Base-by-base conservation (phyloP, 2,329 filamentous ascomycete genomes). In the Cladophialophora bantiana region DNA sequence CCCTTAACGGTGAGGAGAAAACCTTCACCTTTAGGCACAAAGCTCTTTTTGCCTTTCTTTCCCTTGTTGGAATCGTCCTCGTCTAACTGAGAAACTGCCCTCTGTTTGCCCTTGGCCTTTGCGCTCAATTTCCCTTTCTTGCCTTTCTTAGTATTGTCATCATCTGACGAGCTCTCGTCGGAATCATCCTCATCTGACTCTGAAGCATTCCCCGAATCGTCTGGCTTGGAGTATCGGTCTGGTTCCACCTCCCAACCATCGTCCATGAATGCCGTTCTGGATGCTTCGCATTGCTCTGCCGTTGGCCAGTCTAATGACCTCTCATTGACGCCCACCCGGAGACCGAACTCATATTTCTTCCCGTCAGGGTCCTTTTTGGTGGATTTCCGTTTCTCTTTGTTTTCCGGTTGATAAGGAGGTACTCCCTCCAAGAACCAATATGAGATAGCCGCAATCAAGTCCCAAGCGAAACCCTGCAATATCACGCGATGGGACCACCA, bases 361-460 rank as follows among this genome's bases (percentile, higher is more conserved):
- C 45, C 45, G 5, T 50, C 20, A 26, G 45, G 45, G 4, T 50
- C 45, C 9, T 9, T 20, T 7, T 50, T 50, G 45, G 52, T 55
- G 13, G 34, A 18, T 55, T n/a, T 55, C 6, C 15, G 26, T 2
- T 18, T 15, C 52, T 36, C 52, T 35, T 35, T 55, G n/a, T 7
- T 55, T 6, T 15, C 4, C 31, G 52, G 52, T 42, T 12, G 12
- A 31, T 26, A 35, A 1, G 55, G 18, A 31, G 35, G 5, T 1
- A 57, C 35, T 10, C 55, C 55, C 4, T 7, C 4, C 3, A 26
- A 26, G 35, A 57, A 57, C 68, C 68, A 70, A 12, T n/a, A n/a
- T 2, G 52, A 35, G 15, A 70, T 35, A 4, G 63, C 64, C 20
- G 42, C 42, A 9, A 70, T 58, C 13, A 70, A 40, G 52, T 70